A percentile compares a stretch with the other conserved stretches of the same genome.
Conservation (phyloP, 2,329 filamentous ascomycete species). For the Microcera coccophila region DNA sequence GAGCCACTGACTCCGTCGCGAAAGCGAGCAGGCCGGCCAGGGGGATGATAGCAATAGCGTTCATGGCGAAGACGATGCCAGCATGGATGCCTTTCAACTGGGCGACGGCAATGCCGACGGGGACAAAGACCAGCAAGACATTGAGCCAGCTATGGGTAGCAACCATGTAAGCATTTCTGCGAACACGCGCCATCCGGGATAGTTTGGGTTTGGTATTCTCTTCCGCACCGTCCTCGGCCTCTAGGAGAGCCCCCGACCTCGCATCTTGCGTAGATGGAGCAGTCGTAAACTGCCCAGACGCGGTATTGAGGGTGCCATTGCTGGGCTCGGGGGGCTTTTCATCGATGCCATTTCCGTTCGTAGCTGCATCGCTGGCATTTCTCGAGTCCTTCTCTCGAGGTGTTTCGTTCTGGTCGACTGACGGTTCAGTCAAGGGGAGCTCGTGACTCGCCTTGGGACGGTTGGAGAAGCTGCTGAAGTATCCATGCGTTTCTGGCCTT, state of each 20-base stretch:
- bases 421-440: conserved; percentile 20
- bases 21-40: conserved; percentile 68
- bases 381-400: conserved; percentile 30
- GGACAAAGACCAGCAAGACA: conserved; percentile 71
- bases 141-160: conserved; percentile 77
- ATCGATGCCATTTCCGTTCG: conserved; percentile 2
- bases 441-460: background rate
- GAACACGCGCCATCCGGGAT: conserved; percentile 47
- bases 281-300: conserved; percentile 30
- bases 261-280: conserved; percentile 47
- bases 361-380: conserved; percentile 1
- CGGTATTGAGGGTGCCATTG: conserved; percentile 24
- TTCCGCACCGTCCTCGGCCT: conserved; percentile 15
- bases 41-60: conserved; percentile 71
- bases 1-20: conserved; percentile 72
- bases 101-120: conserved; percentile 67
- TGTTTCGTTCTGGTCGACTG: conserved; percentile 27
- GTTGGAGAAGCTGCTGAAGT: conserved; percentile 32
- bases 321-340: conserved; percentile 9
- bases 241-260: conserved; percentile 56
- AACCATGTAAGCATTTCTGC: conserved; percentile 49
- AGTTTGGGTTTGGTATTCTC: conserved; percentile 22
- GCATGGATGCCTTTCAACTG: conserved; percentile 50
- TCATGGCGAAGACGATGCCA: conserved; percentile 67
- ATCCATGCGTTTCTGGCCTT: conserved; percentile 53